Base-by-base conservation (phyloP, 257 asterid genomes). In the Cynanchum wilfordii region DNA sequence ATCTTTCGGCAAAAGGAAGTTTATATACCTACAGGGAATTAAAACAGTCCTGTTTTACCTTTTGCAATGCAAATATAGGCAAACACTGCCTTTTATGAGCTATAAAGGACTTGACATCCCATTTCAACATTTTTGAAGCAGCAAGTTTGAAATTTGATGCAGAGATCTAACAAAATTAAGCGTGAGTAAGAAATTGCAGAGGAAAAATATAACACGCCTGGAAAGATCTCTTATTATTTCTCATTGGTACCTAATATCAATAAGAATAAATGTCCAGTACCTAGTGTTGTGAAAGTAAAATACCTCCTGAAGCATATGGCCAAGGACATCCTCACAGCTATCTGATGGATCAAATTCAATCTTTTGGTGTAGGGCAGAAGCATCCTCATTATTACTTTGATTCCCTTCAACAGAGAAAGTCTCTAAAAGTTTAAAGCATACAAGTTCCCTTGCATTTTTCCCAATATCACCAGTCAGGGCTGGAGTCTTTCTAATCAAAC, bases 51-150 rank as follows among this genome's bases (percentile, higher is more conserved):
- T 15, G 19, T 45, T 70, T 76, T 78, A 89, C 92, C 89, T 84
- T 76, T 70, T 79, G 84, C 58, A 89, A 67, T 47, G 59, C 65
- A 76, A 66, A 47, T 73, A 71, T 69, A 22, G 84, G 72, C 76
- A 82, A 75, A 49, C 52, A 59, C 68, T 79, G 79, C 68, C 87
- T 88, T 79, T 88, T 90, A 42, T 76, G 81, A 66, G 22, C 68
- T 70, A 84, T 78, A 78, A 85, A 88, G 65, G 96, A 65, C 76
- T 71, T 79, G 72, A 88, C 33, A 78, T 88, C 95, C 91, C 89
- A 84, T 70, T 84, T 83, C 70, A 56, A 68, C 84, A 81, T 77
- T 72, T 83, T 83, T 42, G 78, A 73, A 67, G 76, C 84, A 83
- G 74, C 78, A 56, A 71, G 47, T 64, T 76, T 81, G 73, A 78